A percentile compares a stretch with the other conserved stretches of the same genome.
These are phyloP conservation scores for Lyophyllum atratum DNA, from an alignment of 768 basidiomycete species.

Conservation along the genomic window DNA sequence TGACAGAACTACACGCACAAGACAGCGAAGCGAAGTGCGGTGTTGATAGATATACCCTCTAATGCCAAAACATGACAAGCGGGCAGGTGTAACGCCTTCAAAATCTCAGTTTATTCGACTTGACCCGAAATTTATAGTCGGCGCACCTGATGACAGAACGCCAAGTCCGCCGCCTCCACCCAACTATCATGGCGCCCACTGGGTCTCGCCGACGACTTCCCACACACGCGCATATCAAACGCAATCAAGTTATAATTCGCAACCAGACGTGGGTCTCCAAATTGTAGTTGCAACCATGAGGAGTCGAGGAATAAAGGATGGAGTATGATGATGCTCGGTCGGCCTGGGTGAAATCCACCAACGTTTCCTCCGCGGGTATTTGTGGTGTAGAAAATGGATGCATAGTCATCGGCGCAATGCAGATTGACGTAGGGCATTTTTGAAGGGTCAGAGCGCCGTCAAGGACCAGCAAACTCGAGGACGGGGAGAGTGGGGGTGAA, in stretches of 20 bases:
- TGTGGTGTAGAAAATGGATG: constrained; percentile 72
- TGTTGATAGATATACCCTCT: constrained; percentile 58
- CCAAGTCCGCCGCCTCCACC: constrained; percentile 80
- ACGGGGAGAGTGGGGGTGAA: constrained; percentile 9
- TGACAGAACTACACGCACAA: constrained; percentile 47
- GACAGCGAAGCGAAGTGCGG: constrained; percentile 63
- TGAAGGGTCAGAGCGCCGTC: background rate
- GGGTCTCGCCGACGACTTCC: constrained; percentile 55
- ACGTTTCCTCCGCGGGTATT: constrained; percentile 62
- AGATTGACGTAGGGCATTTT: constrained; percentile 73
- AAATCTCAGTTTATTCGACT: background rate
- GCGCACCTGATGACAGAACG: constrained; percentile 62
- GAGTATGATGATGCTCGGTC: constrained; percentile 67
- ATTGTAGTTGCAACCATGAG: constrained; percentile 65
- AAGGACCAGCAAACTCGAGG: background rate
- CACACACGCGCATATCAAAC: constrained; percentile 69
- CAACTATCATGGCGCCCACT: constrained; percentile 67
- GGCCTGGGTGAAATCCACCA: constrained; percentile 63
- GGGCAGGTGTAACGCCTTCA: constrained; percentile 61
- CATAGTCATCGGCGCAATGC: constrained; percentile 62
- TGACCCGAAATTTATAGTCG: background rate
- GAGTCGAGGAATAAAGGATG: constrained; percentile 72
- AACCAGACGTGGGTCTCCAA: constrained; percentile 65
- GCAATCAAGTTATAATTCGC: constrained; percentile 69
- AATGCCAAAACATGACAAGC: constrained; percentile 72